A percentile compares a stretch with the other conserved stretches of the same genome.
phyloP scores from a whole-genome alignment of 1,284 basidiomycete genomes.

The Stygiomarasmius scandens region DNA sequence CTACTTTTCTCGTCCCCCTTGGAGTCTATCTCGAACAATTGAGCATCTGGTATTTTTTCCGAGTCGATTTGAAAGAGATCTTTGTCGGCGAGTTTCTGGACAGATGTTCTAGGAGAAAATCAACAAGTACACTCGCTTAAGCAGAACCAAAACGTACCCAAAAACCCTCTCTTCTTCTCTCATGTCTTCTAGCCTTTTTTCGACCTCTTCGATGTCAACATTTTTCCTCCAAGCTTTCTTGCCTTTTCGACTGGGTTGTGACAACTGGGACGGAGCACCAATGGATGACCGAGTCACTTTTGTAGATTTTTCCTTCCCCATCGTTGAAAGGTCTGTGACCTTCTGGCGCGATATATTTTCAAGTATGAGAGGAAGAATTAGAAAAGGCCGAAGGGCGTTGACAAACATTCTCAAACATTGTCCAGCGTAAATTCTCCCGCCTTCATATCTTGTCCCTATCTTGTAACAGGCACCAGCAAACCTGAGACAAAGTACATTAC shows the following conservation, averaged over 20 bases:
- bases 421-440: too few species aligned
- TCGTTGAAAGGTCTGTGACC: too few species aligned
- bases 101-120: slow-evolving; percentile 38
- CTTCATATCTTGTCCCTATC: too few species aligned
- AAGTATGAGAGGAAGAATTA: too few species aligned
- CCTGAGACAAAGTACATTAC: too few species aligned
- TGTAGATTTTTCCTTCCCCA: too few species aligned
- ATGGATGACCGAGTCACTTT: slow-evolving; percentile 29
- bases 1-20: slow-evolving; percentile 81
- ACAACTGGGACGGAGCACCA: slow-evolving; percentile 72
- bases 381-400: too few species aligned
- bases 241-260: slow-evolving; percentile 82
- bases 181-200: slow-evolving; percentile 72
- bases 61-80: slow-evolving; percentile 82
- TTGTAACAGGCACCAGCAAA: too few species aligned
- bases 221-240: slow-evolving; percentile 95
- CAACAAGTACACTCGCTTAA: slow-evolving; percentile 1
- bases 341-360: too few species aligned
- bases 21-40: slow-evolving; percentile 81
- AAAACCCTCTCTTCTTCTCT: slow-evolving; percentile 78
- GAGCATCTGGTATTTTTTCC: slow-evolving; percentile 64
- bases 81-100: slow-evolving; percentile 68
- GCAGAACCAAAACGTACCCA: slow-evolving; percentile 53
- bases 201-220: slow-evolving; percentile 78
- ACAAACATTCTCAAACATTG: too few species aligned